phyloP scores from a whole-genome alignment of 2,329 filamentous ascomycete species.

The Didymella glomerata region DNA sequence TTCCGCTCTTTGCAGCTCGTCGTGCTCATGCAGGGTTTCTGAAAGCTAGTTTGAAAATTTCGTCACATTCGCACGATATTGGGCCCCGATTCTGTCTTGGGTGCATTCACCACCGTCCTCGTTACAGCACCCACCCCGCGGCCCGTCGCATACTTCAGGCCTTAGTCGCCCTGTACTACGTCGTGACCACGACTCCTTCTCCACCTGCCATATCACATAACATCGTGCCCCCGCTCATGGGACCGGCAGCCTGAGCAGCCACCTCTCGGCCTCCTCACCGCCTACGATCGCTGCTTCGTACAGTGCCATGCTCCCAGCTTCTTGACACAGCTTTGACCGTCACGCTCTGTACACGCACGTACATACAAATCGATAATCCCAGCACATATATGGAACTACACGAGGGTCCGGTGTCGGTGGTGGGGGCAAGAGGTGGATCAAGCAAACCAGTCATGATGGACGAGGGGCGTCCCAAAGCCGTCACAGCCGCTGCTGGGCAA shows the following conservation, averaged over 20 bases:
- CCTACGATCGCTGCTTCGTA: slow-evolving; percentile 36
- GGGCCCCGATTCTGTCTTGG: slow-evolving; percentile 37
- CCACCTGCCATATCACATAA: slow-evolving; percentile 24
- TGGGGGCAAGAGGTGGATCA: slow-evolving; percentile 41
- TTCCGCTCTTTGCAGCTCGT: slow-evolving; percentile 29
- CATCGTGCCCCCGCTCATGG: slow-evolving; percentile 26
- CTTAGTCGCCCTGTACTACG: slow-evolving; percentile 32
- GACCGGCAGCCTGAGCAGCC: slow-evolving; percentile 30
- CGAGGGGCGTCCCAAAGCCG: slow-evolving; percentile 25
- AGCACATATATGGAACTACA: slow-evolving; percentile 42
- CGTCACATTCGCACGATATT: slow-evolving; percentile 31
- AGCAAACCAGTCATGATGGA: slow-evolving; percentile 31
- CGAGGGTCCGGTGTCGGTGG: slow-evolving; percentile 42
- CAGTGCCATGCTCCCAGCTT: slow-evolving; percentile 32
- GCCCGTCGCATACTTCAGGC: slow-evolving; percentile 29
- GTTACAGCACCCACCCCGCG: slow-evolving; percentile 32
- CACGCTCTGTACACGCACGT: slow-evolving; percentile 11
- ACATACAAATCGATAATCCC: slow-evolving; percentile 14
- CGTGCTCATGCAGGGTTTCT: slow-evolving; percentile 31
- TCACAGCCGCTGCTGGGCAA: slow-evolving; percentile 48
- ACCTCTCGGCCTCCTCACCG: slow-evolving; percentile 42
- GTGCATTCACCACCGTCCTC: slow-evolving; percentile 32
- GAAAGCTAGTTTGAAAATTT: slow-evolving; percentile 42
- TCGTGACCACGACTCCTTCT: slow-evolving; percentile 24
- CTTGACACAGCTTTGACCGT: slow-evolving; percentile 26